Base-by-base conservation (phyloP, 371 early-diverging fungal species). In the Phascolomyces articulosus region DNA sequence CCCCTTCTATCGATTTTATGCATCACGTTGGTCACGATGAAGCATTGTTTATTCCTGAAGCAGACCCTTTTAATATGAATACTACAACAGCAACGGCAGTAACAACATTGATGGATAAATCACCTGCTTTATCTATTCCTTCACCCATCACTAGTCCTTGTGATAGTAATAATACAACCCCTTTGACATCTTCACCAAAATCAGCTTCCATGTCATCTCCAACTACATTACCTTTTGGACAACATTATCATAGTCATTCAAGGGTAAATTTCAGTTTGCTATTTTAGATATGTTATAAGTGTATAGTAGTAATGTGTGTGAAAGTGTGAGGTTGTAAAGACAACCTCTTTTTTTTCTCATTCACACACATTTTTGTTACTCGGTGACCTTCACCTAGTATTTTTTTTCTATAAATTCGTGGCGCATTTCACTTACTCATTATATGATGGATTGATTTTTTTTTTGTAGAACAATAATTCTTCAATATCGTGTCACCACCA, bases 401-500 rank as follows among this genome's bases (percentile, higher is more conserved):
- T 55, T 31, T n/a, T 23, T 55, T 55, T 56, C 38, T 40, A 40
- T 9, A 10, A 34, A n/a, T 18, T n/a, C 3, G 23, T 56, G 31
- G 31, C 40, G 21, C 51, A 23, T 24, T 31, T 6, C 31, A 31
- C n/a, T n/a, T 6, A 31, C 31, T 31, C 3, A 31, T 6, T 3
- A 31, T 16, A 3, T 20, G 2, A 23, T 49, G n/a, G n/a, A 15
- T 38, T 56, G 6, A 29, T n/a, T 8, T 29, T 56, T 29, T 55
- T 27, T 10, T 27, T 55, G 29, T 18, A 26, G 29, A 13, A 55
- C 55, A 55, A 13, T 28, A 18, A 55, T 18, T 38, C 31, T n/a
- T 38, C 57, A 20, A 11, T 10, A 31, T 40, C 57, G 56, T 56
- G 38, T 20, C 60, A 41, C 41, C 27, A 23, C n/a, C 60, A 41